Base-by-base conservation (phyloP, 2,329 filamentous ascomycete genomes). In the Monosporascus sp. region DNA sequence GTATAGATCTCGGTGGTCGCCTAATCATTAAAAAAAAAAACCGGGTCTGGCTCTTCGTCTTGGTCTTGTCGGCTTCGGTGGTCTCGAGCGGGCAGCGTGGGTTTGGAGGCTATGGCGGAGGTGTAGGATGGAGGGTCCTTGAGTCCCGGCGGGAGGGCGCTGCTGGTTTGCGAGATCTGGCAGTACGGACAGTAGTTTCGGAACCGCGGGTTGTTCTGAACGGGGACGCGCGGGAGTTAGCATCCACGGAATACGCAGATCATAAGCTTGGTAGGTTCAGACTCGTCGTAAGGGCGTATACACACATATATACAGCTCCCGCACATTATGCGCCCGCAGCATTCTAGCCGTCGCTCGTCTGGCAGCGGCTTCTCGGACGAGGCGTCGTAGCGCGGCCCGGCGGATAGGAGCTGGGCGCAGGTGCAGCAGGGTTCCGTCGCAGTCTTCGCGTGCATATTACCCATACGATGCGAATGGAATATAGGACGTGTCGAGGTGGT, bases 251-350 rank as follows among this genome's bases (percentile, higher is more conserved):
- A n/a, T 2, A 17, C 2, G n/a, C 15, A 31, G 17, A 31, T 8
- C 15, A 14, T 8, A 14, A 14, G 31, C 31, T 14, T 9, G 11
- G 31, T 35, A 35, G 31, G 31, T 5, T 5, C 11, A 35, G 11
- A 14, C 31, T 14, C 31, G 31, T 35, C 1, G n/a, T 14, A 43
- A 43, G 18, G 17, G 22, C 40, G 3, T n/a, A n/a, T 40, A 43
- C 40, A 43, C 24, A 22, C 24, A 66, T 81, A 73, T 62, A 89
- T 80, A 70, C 89, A 93, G 56, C 75, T 75, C 17, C 83, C 82
- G 70, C 89, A 94, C 63, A 93, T 88, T 40, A 84, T 74, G 51
- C 89, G 80, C 45, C 74, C 75, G 68, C 89, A 93, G 68, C 89
- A 93, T 37, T 78, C 77, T 31, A 91, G 74, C 56, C 78, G 74